Conservation (phyloP, 2,329 filamentous ascomycete genomes). For the Zasmidium citrigriseum region DNA sequence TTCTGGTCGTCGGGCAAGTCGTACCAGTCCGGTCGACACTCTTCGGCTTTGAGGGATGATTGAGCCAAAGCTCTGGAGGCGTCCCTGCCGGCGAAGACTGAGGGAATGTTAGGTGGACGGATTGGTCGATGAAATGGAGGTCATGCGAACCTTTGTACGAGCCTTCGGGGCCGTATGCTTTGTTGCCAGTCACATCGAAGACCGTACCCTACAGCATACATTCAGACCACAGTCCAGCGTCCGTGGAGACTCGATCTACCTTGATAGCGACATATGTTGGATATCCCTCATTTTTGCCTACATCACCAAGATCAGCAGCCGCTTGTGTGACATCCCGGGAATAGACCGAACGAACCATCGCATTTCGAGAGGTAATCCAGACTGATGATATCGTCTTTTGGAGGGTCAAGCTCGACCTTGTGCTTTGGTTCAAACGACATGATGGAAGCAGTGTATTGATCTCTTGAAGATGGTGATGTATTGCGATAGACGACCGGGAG, state of each 20-base stretch:
- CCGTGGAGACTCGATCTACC: slow-evolving; percentile 30
- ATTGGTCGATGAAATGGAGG: not conserved
- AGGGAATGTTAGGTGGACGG: too few relatives aligned
- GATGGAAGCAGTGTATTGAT: slow-evolving; percentile 1
- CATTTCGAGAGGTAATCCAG: slow-evolving; percentile 76
- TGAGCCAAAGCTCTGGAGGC: slow-evolving; percentile 87
- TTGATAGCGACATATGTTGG: slow-evolving; percentile 64
- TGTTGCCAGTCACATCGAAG: slow-evolving; percentile 91
- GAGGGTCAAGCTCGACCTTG: slow-evolving; percentile 73
- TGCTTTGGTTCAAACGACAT: slow-evolving; percentile 72
- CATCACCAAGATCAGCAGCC: not conserved
- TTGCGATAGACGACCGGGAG: not conserved
- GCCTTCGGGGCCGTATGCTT: slow-evolving; percentile 78
- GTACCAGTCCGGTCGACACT: slow-evolving; percentile 79
- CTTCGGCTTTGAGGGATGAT: slow-evolving; percentile 82
- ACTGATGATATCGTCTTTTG: slow-evolving; percentile 86
- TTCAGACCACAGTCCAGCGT: not conserved
- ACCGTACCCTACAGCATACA: slow-evolving; percentile 69
- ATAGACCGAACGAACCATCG: slow-evolving; percentile 64
- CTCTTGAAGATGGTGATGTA: not conserved
- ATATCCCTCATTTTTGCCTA: slow-evolving; percentile 64
- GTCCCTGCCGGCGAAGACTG: slow-evolving; percentile 95
- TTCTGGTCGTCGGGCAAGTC: slow-evolving; percentile 84
- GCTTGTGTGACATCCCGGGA: not conserved
- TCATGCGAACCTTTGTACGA: slow-evolving; percentile 73